These are phyloP conservation scores for Pleurotus eryngii DNA, from an alignment of 768 basidiomycete genomes.

Conservation along the genomic window DNA sequence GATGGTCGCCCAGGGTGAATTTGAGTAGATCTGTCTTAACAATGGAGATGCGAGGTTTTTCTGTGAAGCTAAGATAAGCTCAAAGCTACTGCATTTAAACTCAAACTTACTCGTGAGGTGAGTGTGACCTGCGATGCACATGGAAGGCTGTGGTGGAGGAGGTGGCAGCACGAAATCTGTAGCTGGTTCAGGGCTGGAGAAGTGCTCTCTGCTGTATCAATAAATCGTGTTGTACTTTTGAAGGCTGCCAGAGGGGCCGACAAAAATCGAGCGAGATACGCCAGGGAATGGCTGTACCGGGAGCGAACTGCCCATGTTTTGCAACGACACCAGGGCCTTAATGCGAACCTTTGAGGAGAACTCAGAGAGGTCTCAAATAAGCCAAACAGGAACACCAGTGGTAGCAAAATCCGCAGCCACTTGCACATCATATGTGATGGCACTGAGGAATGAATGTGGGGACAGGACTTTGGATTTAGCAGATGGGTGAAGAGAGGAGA, in stretches of 20 bases:
- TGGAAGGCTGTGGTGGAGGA: neutral
- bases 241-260: neutral
- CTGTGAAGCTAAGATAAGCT: no score
- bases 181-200: neutral
- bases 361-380: constrained; percentile 3
- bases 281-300: neutral
- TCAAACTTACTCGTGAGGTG: no score
- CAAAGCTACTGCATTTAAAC: no score
- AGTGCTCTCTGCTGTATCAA: neutral
- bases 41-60: no score
- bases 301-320: neutral
- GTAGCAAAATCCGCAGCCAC: constrained; percentile 9
- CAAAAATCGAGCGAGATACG: neutral
- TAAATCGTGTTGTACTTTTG: neutral
- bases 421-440: constrained; percentile 7
- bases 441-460: constrained; percentile 3
- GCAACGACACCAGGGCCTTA: neutral
- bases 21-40: no score
- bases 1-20: neutral
- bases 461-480: neutral
- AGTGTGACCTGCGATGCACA: neutral
- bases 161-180: neutral
- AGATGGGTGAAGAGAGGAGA: neutral
- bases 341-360: constrained; percentile 2
- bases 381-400: constrained; percentile 20